Conservation (phyloP, 2,329 filamentous ascomycete genomes). For the Trichoderma gracile region DNA sequence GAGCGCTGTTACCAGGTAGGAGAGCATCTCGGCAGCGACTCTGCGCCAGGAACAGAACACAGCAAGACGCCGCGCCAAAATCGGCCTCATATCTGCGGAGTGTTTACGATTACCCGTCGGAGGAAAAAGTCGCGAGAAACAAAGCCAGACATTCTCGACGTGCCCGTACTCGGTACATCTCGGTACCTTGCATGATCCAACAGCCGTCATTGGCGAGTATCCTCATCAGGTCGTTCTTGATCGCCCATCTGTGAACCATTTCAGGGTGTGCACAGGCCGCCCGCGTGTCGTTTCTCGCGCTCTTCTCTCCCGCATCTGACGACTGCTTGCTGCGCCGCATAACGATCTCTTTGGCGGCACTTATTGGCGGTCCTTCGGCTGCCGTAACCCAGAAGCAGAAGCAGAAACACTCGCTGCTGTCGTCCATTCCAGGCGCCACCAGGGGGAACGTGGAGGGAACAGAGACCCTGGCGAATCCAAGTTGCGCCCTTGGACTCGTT, state of each 20-base stretch:
- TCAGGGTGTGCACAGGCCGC: slow-evolving; percentile 23
- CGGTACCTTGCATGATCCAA: slow-evolving; percentile 17
- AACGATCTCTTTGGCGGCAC: not conserved
- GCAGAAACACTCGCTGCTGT: not conserved
- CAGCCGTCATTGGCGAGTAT: slow-evolving; percentile 8
- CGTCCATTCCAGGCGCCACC: slow-evolving; percentile 20
- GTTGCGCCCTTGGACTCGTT: not conserved
- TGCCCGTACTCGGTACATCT: too few species aligned
- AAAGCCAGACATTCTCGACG: too few species aligned
- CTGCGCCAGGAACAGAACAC: too few species aligned
- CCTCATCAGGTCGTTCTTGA: not conserved
- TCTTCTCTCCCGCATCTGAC: slow-evolving; percentile 6
- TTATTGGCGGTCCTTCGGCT: not conserved
- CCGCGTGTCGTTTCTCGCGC: slow-evolving; percentile 12
- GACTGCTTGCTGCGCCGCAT: slow-evolving; percentile 14
- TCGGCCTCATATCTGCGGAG: too few species aligned
- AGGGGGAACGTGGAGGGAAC: slow-evolving; percentile 14
- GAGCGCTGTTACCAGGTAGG: too few species aligned
- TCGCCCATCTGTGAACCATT: not conserved
- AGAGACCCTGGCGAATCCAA: not conserved
- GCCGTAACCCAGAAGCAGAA: not conserved
- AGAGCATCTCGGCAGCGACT: too few species aligned
- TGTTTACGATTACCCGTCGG: not conserved
- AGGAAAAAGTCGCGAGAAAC: not conserved
- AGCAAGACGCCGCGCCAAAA: not conserved